Evolutionary conservation across 2,329 filamentous ascomycete genomes (phyloP).

Genomic region (Alternaria gansuensis): DNA sequence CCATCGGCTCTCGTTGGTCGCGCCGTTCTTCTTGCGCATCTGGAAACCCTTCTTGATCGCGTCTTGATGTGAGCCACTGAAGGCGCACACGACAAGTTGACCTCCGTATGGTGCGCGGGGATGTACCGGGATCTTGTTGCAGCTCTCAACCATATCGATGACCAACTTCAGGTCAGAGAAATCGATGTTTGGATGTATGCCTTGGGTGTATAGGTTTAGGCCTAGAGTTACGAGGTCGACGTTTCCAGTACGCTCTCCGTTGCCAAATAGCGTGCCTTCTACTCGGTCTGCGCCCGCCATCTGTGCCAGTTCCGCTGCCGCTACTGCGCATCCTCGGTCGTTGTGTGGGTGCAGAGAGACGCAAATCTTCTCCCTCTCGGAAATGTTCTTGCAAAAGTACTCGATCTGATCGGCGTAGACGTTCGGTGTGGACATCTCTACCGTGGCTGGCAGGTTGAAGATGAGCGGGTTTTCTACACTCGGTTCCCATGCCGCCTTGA

Average conservation of each 20-base stretch:
- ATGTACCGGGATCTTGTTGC: conserved; percentile 94
- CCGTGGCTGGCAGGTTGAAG: conserved; percentile 95
- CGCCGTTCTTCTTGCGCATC: conserved; percentile 68
- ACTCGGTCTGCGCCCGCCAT: conserved; percentile 97
- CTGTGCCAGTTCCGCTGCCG: conserved; percentile 89
- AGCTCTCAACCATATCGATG: conserved; percentile 88
- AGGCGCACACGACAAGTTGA: conserved; percentile 89
- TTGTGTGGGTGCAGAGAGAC: conserved; percentile 95
- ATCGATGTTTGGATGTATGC: conserved; percentile 83
- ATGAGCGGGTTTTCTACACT: conserved; percentile 83
- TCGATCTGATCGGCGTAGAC: conserved; percentile 97
- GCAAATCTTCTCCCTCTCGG: conserved; percentile 83
- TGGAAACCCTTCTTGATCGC: conserved; percentile 93
- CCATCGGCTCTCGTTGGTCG: conserved; percentile 74
- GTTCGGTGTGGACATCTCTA: conserved; percentile 94
- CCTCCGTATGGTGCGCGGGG: conserved; percentile 90
- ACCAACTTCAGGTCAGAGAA: conserved; percentile 88
- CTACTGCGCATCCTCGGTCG: conserved; percentile 88
- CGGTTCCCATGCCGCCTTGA: conserved; percentile 93
- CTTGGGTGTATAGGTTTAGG: conserved; percentile 94
- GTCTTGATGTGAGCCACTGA: conserved; percentile 92
- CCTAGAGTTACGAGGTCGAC: conserved; percentile 93
- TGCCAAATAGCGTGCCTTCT: conserved; percentile 92
- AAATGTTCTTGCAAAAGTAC: conserved; percentile 88
- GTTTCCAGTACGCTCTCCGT: conserved; percentile 94